Conservation (phyloP, 768 basidiomycete species). For the Collybiopsis luxurians region DNA sequence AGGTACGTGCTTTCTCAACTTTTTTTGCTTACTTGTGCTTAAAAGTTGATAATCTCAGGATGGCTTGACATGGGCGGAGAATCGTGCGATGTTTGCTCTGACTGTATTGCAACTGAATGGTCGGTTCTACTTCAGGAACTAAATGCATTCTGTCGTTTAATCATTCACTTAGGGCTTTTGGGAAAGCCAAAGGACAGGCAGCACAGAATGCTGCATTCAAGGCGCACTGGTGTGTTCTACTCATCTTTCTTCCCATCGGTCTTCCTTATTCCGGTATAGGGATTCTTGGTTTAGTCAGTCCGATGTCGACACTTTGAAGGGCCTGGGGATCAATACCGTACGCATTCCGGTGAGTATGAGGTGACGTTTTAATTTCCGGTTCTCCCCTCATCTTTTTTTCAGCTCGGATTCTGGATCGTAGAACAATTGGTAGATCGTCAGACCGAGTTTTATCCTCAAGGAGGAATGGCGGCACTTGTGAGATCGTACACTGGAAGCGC, state of each 20-base stretch:
- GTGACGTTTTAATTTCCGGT: no score
- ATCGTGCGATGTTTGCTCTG: constrained; percentile 52
- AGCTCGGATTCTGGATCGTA: constrained; percentile 85
- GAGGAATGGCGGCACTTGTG: constrained; percentile 67
- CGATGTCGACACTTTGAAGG: constrained; percentile 54
- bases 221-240: constrained; percentile 54
- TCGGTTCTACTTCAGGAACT: constrained; percentile 22
- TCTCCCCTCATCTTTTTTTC: no score
- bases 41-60: constrained; percentile 33
- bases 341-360: constrained; percentile 74
- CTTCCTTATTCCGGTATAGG: no score
- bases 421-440: constrained; percentile 64
- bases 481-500: no score
- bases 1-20: constrained; percentile 31
- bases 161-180: constrained; percentile 45
- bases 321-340: constrained; percentile 68
- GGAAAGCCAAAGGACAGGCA: constrained; percentile 36
- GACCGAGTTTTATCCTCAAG: constrained; percentile 64
- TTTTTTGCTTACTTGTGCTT: no score
- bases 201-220: constrained; percentile 34
- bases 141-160: background rate
- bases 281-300: constrained; percentile 67
- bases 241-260: background rate
- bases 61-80: constrained; percentile 77
- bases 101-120: constrained; percentile 71